These are phyloP conservation scores for Beta corolliflora DNA, from an alignment of 179 eudicot genomes.

Conservation along the genomic window DNA sequence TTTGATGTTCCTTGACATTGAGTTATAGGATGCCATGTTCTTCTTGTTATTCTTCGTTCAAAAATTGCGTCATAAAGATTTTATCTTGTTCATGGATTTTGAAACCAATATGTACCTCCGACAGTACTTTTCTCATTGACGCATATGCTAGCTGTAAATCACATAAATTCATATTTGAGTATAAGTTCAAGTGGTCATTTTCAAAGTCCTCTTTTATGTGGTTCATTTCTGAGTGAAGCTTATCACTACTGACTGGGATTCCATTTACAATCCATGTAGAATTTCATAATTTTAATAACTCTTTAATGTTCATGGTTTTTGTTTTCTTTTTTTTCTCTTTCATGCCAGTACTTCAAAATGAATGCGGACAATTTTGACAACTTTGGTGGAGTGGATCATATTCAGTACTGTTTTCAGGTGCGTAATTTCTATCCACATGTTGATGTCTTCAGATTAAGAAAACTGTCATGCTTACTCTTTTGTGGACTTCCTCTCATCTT, in stretches of 20 bases:
- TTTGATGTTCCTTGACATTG: not conserved
- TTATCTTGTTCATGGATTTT: not conserved
- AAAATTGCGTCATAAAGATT: not conserved
- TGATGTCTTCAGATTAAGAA: not conserved
- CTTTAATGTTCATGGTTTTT: not conserved
- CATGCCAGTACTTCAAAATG: constrained; percentile 91
- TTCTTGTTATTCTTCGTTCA: not conserved
- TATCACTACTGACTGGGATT: not conserved
- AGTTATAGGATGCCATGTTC: not conserved
- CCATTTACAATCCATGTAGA: not conserved
- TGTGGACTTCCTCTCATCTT: constrained; percentile 1
- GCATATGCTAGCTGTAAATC: not conserved
- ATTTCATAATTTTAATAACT: not conserved
- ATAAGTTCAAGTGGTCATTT: not conserved
- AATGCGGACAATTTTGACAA: constrained; percentile 63
- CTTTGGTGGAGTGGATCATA: constrained; percentile 81
- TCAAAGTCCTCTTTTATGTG: not conserved
- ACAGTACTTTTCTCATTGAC: not conserved
- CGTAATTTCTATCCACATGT: constrained; percentile 12
- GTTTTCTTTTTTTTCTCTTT: constrained; percentile 10
- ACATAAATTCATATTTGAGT: not conserved
- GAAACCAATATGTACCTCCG: not conserved
- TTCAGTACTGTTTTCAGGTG: constrained; percentile 93
- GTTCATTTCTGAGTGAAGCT: not conserved
- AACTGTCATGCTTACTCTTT: no score